phyloP scores from a whole-genome alignment of 306 rosid species.

The Coriaria nepalensis region DNA sequence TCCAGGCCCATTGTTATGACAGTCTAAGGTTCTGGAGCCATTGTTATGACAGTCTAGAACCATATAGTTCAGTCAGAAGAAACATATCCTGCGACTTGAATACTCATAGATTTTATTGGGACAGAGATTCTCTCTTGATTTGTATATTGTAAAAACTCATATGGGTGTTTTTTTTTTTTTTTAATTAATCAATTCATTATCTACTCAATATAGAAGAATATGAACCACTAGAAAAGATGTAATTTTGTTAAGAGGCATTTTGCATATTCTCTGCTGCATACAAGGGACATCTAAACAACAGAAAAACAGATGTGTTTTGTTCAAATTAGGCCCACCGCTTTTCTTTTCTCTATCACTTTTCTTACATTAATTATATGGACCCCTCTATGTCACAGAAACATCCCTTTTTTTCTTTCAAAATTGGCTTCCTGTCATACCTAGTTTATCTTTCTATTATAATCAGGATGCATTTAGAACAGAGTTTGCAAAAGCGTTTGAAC shows the following conservation, averaged over 20 bases:
- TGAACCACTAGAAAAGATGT: neutral
- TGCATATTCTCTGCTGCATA: constrained; percentile 14
- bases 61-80: too few relatives aligned
- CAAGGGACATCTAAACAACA: constrained; percentile 25
- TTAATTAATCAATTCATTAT: too few relatives aligned
- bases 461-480: neutral
- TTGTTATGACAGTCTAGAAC: too few relatives aligned
- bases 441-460: constrained; percentile 18
- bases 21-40: too few relatives aligned
- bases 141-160: too few relatives aligned
- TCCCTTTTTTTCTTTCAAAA: constrained; percentile 23
- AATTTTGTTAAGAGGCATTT: constrained; percentile 10
- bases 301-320: constrained; percentile 19
- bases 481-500: too few relatives aligned
- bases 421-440: constrained; percentile 21
- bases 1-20: too few relatives aligned
- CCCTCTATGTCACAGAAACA: constrained; percentile 25
- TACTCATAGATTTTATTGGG: too few relatives aligned
- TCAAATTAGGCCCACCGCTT: constrained; percentile 26
- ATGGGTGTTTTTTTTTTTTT: too few relatives aligned
- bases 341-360: constrained; percentile 14
- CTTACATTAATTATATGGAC: constrained; percentile 18
- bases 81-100: too few relatives aligned
- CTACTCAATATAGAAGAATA: neutral
- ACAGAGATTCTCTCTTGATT: too few relatives aligned